Conservation (phyloP, 805 yeast species). For the Nakazawaea wickerhamii region DNA sequence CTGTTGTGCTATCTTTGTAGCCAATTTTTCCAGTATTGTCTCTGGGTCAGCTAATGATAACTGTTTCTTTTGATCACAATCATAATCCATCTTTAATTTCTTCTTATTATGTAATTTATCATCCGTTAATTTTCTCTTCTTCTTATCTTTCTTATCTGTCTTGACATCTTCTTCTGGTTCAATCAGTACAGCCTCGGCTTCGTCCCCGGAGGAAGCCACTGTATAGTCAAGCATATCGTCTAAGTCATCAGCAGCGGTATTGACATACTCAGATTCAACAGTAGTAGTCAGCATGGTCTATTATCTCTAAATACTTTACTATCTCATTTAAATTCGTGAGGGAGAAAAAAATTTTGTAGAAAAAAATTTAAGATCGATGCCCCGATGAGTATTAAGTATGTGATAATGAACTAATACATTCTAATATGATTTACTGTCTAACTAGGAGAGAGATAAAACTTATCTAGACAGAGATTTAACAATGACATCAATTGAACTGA, state of each 20-base stretch:
- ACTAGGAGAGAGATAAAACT: no score
- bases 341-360: not conserved
- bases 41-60: slow-evolving; percentile 54
- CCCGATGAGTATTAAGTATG: no score
- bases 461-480: no score
- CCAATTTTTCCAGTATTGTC: slow-evolving; percentile 61
- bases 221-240: slow-evolving; percentile 73
- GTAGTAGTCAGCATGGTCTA: not conserved
- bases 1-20: slow-evolving; percentile 50
- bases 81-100: slow-evolving; percentile 60
- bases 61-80: slow-evolving; percentile 48
- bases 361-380: no score
- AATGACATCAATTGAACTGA: no score
- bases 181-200: slow-evolving; percentile 32
- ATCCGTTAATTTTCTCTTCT: slow-evolving; percentile 25
- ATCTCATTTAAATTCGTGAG: not conserved
- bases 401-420: no score
- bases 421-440: no score
- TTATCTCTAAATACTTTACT: not conserved
- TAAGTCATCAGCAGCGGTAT: slow-evolving; percentile 56
- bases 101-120: slow-evolving; percentile 59
- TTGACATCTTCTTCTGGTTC: slow-evolving; percentile 22
- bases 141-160: slow-evolving; percentile 15
- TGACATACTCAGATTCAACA: not conserved
- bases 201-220: slow-evolving; percentile 34